Base-by-base conservation (phyloP, 805 yeast species). In the Osmozyma mogii region DNA sequence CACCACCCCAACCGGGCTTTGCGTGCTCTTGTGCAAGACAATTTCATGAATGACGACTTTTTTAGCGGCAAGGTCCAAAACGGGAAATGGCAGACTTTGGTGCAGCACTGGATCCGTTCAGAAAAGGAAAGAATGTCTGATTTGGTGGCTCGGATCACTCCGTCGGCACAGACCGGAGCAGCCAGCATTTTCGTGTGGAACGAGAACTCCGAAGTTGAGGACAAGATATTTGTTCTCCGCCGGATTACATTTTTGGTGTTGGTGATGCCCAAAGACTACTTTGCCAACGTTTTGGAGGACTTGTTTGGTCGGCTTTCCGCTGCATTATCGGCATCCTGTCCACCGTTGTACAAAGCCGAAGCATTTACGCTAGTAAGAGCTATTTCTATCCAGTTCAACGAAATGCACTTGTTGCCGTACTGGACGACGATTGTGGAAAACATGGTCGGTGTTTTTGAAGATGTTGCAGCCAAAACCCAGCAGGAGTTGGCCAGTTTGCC, bases 151-250 rank as follows among this genome's bases (percentile, higher is more conserved):
- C 40, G 56, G 33, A 41, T 60, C 7, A 48, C 58, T 1, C 57
- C 64, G 3, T 35, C 55, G 1, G 37, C 44, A 17, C 65, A 66
- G 30, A 59, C 75, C 14, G 53, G 65, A 7, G 64, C 72, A 5
- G 56, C 81, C 3, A 75, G 78, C 13, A 59, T 82, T 4, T 84
- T 84, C 54, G 77, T 71, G 21, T 79, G 88, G 76, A 78, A 75
- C 36, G 85, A 81, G 33, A 48, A 41, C 22, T 71, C 78, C 10
- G 92, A 82, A 41, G 63, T 71, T 9, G 68, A 68, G 21, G 56
- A 58, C 15, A 74, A 75, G 38, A 55, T 66, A 2, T 56, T 60
- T 36, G 71, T 75, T 25, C 47, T 88, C 27, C 70, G 71, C 32
- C 68, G 94, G 30, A 63, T 84, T 1, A 58, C 82, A 0, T 84